Base-by-base conservation (phyloP, 164 flowering plant genomes). In the Akebia trifoliata region DNA sequence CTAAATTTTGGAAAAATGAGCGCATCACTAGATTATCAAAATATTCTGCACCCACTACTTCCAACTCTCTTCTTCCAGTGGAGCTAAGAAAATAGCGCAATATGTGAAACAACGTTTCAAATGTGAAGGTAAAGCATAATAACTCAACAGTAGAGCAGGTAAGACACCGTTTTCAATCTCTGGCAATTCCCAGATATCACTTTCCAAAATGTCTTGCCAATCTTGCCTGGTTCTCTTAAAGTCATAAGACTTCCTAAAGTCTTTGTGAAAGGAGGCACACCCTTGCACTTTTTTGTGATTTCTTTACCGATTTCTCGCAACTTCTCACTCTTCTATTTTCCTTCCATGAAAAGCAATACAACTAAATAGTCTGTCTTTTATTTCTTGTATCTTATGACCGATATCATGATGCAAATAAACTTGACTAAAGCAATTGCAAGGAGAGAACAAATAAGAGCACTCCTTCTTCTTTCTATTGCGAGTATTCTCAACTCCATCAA, bases 41-140 rank as follows among this genome's bases (percentile, higher is more conserved):
- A 26, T 67, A 69, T 0, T 37, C 65, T 1, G n/a, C 54, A 6
- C 78, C 76, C 8, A 46, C 25, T 7, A 46, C 64, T 50, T 71
- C 76, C 31, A 58, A 12, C 1, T 11, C 22, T 6, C 18, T 34
- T 38, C 18, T 15, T 8, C 28, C 36, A n/a, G 7, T n/a, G 17
- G 61, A 29, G 11, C 18, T 44, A 28, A 70, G n/a, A 34, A 60
- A 9, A 74, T 17, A 8, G 70, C 66, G 15, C 70, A 70, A 24
- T 42, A 74, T 21, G 35, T 54, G 51, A 74, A 68, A 28, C 78
- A 74, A 15, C 8, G 57, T 42, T 62, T 74, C 25, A 67, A 56
- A 34, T 67, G n/a, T n/a, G 5, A 56, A 21, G 72, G 59, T 4
- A 70, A 59, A 18, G 65, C 25, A n/a, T 55, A 11, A 36, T 60